phyloP scores from a whole-genome alignment of 2,329 filamentous ascomycete species.

The Samsoniella hepiali region DNA sequence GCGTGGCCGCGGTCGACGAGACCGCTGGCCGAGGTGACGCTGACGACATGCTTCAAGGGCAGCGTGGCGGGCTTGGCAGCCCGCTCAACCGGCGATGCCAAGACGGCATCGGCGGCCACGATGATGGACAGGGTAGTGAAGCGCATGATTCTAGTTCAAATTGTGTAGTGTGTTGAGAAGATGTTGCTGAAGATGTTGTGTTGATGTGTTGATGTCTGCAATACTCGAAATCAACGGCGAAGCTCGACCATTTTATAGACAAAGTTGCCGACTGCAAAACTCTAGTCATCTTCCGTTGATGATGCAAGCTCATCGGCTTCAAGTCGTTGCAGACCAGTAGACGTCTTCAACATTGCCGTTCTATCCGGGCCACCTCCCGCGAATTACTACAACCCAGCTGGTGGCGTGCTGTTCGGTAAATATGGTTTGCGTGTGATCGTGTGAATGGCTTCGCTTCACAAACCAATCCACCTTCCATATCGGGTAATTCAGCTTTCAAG shows the following conservation, averaged over 20 bases:
- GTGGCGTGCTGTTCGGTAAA: slow-evolving; percentile 9
- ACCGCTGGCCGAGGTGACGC: slow-evolving; percentile 25
- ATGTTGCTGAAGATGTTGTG: not conserved
- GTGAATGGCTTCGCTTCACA: not conserved
- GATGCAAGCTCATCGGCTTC: not conserved
- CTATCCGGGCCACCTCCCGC: not conserved
- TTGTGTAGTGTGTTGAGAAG: not conserved
- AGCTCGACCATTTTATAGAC: slow-evolving; percentile 4
- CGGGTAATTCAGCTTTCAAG: not conserved
- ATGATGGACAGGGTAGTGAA: slow-evolving; percentile 7
- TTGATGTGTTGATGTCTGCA: not conserved
- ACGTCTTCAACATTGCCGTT: not conserved
- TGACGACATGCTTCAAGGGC: slow-evolving; percentile 25
- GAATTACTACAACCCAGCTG: not conserved
- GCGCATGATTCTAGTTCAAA: slow-evolving; percentile 1
- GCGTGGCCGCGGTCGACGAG: slow-evolving; percentile 26
- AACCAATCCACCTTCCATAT: not conserved
- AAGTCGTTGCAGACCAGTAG: not conserved
- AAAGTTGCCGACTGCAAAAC: not conserved
- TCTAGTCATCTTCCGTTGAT: not conserved
- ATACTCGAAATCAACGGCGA: not conserved
- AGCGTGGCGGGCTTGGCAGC: slow-evolving; percentile 23
- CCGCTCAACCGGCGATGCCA: slow-evolving; percentile 26
- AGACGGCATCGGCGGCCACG: slow-evolving; percentile 23
- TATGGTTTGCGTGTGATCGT: slow-evolving; percentile 5